Conservation (phyloP, 306 rosid species). For the Casuarina equisetifolia region DNA sequence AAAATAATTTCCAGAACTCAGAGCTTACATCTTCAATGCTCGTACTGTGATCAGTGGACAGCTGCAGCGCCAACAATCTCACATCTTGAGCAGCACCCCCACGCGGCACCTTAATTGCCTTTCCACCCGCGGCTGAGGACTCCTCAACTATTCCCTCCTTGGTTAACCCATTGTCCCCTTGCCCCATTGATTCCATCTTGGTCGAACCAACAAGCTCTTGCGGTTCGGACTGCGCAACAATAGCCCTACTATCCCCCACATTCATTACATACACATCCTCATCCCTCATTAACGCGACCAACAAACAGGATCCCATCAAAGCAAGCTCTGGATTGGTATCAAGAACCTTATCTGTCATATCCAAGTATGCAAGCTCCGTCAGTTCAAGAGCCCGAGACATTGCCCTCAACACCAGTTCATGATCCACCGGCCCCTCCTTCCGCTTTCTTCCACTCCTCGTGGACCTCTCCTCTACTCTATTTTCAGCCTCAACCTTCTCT, state of each 20-base stretch:
- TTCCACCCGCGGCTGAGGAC: conserved; percentile 42
- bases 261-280: conserved; percentile 95
- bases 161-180: conserved; percentile 40
- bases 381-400: conserved; percentile 73
- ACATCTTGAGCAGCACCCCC: conserved; percentile 44
- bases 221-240: conserved; percentile 66
- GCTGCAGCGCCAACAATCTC: conserved; percentile 79
- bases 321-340: conserved; percentile 87
- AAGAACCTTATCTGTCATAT: conserved; percentile 78
- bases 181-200: conserved; percentile 24
- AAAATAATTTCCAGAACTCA: conserved; percentile 13
- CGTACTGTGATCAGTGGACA: conserved; percentile 93
- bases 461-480: conserved; percentile 51
- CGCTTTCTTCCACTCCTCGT: conserved; percentile 48
- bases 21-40: conserved; percentile 79
- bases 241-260: conserved; percentile 95
- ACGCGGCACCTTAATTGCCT: conserved; percentile 30
- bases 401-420: conserved; percentile 70
- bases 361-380: conserved; percentile 76
- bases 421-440: conserved; percentile 83
- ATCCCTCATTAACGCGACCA: conserved; percentile 87
- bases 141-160: conserved; percentile 65
- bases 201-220: conserved; percentile 46
- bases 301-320: conserved; percentile 81
- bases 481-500: conserved; percentile 63